These are phyloP conservation scores for Vitis rotundifolia DNA, from an alignment of 164 flowering plant genomes.

Conservation along the genomic window DNA sequence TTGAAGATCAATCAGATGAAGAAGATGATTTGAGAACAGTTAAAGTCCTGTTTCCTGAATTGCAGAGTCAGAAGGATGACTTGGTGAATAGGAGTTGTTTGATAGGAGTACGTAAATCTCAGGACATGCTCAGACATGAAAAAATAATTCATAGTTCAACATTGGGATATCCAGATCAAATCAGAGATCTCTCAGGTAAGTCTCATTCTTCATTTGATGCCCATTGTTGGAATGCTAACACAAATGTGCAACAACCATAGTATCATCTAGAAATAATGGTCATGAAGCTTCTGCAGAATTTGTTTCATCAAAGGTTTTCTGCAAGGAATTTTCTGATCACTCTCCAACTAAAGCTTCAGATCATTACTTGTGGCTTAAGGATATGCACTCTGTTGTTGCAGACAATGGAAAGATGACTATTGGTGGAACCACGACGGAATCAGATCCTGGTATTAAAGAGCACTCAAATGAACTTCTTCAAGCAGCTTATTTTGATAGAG, in stretches of 20 bases:
- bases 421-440: neutral
- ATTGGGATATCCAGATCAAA: neutral
- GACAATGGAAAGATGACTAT: neutral
- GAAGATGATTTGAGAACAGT: conserved; percentile 12
- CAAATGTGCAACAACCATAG: conserved; percentile 1
- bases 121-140: conserved; percentile 15
- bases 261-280: conserved; percentile 10
- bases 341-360: conserved; percentile 1
- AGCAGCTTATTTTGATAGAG: conserved; percentile 2
- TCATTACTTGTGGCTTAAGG: neutral
- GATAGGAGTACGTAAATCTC: conserved; percentile 3
- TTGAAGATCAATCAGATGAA: conserved; percentile 27
- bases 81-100: neutral
- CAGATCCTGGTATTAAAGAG: neutral
- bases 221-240: conserved; percentile 12
- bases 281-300: conserved; percentile 2
- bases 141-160: neutral
- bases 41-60: conserved; percentile 4
- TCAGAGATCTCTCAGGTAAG: neutral
- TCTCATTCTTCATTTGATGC: conserved; percentile 3
- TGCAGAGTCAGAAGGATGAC: conserved; percentile 18
- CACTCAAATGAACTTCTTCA: neutral
- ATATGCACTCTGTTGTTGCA: neutral
- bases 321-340: neutral
- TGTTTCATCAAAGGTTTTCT: neutral